These are phyloP conservation scores for Suillus discolor DNA, from an alignment of 768 basidiomycete species.

Conservation along the genomic window DNA sequence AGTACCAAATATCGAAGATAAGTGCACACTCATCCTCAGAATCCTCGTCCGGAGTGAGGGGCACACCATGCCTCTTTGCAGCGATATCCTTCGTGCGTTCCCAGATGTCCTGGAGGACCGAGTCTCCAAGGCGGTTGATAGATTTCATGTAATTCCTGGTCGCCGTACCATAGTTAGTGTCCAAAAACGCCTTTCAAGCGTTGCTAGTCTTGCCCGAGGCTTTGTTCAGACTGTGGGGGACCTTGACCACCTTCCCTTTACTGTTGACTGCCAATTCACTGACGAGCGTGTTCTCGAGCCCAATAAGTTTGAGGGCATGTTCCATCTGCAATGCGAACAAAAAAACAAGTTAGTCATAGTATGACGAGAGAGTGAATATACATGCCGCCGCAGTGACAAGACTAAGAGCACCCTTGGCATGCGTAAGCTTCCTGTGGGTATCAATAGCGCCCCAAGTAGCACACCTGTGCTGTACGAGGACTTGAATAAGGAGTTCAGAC, in stretches of 20 bases:
- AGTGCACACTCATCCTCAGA: neutral
- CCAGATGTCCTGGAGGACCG: neutral
- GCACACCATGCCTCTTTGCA: neutral
- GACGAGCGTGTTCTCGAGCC: neutral
- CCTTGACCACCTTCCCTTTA: neutral
- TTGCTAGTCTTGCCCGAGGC: neutral
- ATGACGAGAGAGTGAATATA: conserved; percentile 3
- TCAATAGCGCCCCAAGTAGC: neutral
- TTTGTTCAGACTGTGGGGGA: neutral
- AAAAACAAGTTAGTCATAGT: neutral
- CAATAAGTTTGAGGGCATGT: conserved; percentile 8
- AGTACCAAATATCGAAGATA: neutral
- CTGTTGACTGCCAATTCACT: neutral
- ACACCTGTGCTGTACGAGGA: conserved; percentile 10
- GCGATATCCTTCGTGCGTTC: neutral
- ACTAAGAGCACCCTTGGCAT: conserved; percentile 8
- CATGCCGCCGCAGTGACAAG: conserved; percentile 5
- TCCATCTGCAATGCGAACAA: too few species aligned
- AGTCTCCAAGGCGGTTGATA: neutral
- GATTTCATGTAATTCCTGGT: neutral
- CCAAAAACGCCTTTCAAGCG: neutral
- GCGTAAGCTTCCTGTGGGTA: neutral
- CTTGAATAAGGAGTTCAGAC: conserved; percentile 9
- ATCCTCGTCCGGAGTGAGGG: neutral
- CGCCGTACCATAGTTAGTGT: neutral